phyloP scores from a whole-genome alignment of 148 eudicot genomes.

The Linanthus parryae region DNA sequence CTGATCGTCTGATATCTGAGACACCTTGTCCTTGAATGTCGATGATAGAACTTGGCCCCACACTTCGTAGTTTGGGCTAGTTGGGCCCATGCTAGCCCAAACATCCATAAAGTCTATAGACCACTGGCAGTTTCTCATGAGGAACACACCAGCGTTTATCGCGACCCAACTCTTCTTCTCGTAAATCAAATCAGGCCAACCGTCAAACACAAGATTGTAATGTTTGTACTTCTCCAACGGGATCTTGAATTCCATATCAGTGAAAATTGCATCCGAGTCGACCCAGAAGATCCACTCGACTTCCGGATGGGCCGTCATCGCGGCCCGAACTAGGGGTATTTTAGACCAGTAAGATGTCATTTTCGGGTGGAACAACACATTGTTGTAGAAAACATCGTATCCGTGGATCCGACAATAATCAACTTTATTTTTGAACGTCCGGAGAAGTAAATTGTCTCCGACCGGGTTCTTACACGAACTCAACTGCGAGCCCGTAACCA shows the following conservation, averaged over 20 bases:
- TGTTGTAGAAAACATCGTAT: slow-evolving; percentile 27
- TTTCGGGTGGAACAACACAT: slow-evolving; percentile 19
- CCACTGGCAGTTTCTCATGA: slow-evolving; percentile 83
- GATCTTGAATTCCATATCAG: slow-evolving; percentile 62
- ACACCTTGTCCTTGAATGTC: slow-evolving; percentile 46
- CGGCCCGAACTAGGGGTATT: slow-evolving; percentile 17
- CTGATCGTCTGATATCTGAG: slow-evolving; percentile 69
- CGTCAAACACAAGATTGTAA: slow-evolving; percentile 61
- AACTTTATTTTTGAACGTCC: slow-evolving; percentile 27
- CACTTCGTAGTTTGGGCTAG: slow-evolving; percentile 34
- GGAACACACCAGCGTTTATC: slow-evolving; percentile 75
- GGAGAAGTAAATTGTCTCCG: slow-evolving; percentile 18
- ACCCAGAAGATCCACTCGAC: slow-evolving; percentile 43
- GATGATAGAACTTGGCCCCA: slow-evolving; percentile 51
- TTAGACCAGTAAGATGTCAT: slow-evolving; percentile 33
- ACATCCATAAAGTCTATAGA: slow-evolving; percentile 61
- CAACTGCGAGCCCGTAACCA: slow-evolving; percentile 9
- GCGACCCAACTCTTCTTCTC: slow-evolving; percentile 61
- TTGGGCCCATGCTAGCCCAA: slow-evolving; percentile 75
- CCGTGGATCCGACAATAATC: slow-evolving; percentile 30
- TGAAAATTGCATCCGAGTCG: slow-evolving; percentile 35
- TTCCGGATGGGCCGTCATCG: slow-evolving; percentile 43
- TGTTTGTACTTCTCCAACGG: slow-evolving; percentile 43
- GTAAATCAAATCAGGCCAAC: slow-evolving; percentile 48
- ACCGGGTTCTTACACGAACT: not conserved